Base-by-base conservation (phyloP, 2,329 filamentous ascomycete genomes). In the Basipetospora chlamydospora region DNA sequence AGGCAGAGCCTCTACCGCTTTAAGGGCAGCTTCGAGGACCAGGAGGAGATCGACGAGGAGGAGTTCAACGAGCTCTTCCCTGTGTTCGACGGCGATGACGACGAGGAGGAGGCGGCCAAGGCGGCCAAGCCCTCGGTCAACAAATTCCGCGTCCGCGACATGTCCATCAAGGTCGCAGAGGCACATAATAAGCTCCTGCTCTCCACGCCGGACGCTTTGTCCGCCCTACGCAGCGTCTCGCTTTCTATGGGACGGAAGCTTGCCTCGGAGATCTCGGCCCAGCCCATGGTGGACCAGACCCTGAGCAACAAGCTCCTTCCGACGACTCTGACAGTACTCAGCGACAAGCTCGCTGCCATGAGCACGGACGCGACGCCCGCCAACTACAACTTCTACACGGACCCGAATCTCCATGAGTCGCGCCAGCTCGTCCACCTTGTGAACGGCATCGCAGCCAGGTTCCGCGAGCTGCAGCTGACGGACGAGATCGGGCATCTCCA, bases 331-430 rank as follows among this genome's bases (percentile, higher is more conserved):
- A 57, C 88, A 13, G 59, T 72, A 1, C 55, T 93, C 1, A 66
- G 78, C 39, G 70, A 80, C 42, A 71, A 74, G 46, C 55, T 74
- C 21, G 59, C 61, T 26, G 49, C 49, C 3, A 51, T 66, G 35
- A 54, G 52, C 16, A 50, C 52, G 3, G 46, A 44, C 1, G 45
- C 56, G 5, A 57, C 58, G 4, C 49, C 60, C 3, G 46, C 57
- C 1, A 56, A 61, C 17, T 92, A 88, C 61, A 94, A 94, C 57
- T 95, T 98, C 54, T 98, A 98, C 55, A 77, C 72, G 0, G 79
- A 93, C 48, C 55, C 78, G 3, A 92, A 96, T 47, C 60, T 88
- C 10, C 54, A 62, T 1, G 84, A 96, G 58, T 76, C 77, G 8
- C 77, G 80, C 41, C 80, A 76, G 42, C 66, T 95, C 4, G 74